phyloP scores from a whole-genome alignment of 352 stramenopile genomes.

The Globisporangium uncinulatum region DNA sequence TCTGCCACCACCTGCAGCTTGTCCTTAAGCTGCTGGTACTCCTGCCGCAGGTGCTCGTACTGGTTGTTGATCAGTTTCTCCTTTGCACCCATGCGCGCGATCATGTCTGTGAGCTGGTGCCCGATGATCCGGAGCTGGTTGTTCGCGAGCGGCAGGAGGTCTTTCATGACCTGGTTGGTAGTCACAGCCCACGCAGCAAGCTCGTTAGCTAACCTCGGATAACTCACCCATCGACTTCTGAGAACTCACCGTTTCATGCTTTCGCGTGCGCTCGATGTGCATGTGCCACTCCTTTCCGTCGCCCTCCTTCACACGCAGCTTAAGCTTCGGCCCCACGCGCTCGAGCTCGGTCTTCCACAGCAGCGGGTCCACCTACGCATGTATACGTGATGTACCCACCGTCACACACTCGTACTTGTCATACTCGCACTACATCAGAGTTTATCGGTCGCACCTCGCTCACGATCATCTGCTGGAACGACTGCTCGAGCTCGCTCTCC shows the following conservation, averaged over 20 bases:
- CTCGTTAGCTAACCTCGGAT: too few relatives aligned
- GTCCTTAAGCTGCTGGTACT: slow-evolving; percentile 62
- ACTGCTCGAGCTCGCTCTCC: slow-evolving; percentile 57
- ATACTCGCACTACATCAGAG: neutral
- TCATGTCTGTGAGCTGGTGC: slow-evolving; percentile 49
- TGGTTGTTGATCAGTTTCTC: slow-evolving; percentile 83
- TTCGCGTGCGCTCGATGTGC: slow-evolving; percentile 73
- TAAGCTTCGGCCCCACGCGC: slow-evolving; percentile 69
- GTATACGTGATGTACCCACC: neutral
- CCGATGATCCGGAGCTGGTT: slow-evolving; percentile 60
- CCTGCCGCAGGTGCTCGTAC: slow-evolving; percentile 60
- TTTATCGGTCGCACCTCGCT: slow-evolving; percentile 26
- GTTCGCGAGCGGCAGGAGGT: slow-evolving; percentile 47
- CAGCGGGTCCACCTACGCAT: slow-evolving; percentile 47
- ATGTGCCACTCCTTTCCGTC: slow-evolving; percentile 75
- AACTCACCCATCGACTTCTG: too few relatives aligned
- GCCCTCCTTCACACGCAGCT: slow-evolving; percentile 47
- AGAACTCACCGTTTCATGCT: slow-evolving; percentile 43
- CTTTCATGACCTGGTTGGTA: slow-evolving; percentile 31
- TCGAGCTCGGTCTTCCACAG: slow-evolving; percentile 84
- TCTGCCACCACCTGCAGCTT: slow-evolving; percentile 56
- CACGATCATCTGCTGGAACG: slow-evolving; percentile 83
- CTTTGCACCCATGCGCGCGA: slow-evolving; percentile 54
- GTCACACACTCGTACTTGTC: neutral
- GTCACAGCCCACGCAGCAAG: too few relatives aligned